Base-by-base conservation (phyloP, 163 green algal species). In the Scenedesmus sp. region DNA sequence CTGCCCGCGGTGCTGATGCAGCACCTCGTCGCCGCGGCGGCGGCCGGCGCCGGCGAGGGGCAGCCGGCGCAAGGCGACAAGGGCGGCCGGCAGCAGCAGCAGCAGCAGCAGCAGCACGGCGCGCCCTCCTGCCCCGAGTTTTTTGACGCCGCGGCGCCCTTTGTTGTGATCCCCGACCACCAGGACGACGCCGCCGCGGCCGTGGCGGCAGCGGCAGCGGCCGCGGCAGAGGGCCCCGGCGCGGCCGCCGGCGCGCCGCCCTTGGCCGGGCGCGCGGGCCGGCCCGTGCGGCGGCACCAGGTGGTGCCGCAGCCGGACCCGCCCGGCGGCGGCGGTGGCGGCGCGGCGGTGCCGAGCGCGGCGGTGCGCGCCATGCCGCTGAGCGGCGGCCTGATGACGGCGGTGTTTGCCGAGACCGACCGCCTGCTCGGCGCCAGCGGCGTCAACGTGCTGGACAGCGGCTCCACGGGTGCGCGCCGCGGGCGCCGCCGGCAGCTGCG, bases 401-500 rank as follows among this genome's bases (percentile, higher is more conserved):
- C 77, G 53, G 74, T 66, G 0, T 92, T 93, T 75, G 31, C 84
- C 51, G 76, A 85, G n/a, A 62, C 80, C 28, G 78, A 93, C 53
- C 60, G 58, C 18, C 58, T 69, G 13, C 47, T 92, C 48, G 33
- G 17, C 2, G 45, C 64, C 29, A 74, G 45, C 26, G 45, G 60
- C 28, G 71, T 89, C 24, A 79, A 90, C 71, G 80, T 75, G 26
- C 36, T 85, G 20, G 81, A 91, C 60, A 88, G 74, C 65, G 89
- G 88, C 60, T 86, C 70, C 56, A 91, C 87, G 18, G 85, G n/a
- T n/a, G n/a, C n/a, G n/a, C n/a, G n/a, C n/a, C n/a, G n/a, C n/a
- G n/a, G n/a, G n/a, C n/a, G n/a, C n/a, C n/a, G n/a, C n/a, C n/a
- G n/a, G n/a, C n/a, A n/a, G n/a, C n/a, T n/a, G n/a, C n/a, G n/a